phyloP scores from a whole-genome alignment of 139 green algal genomes.

The Nannochloris sp. region DNA sequence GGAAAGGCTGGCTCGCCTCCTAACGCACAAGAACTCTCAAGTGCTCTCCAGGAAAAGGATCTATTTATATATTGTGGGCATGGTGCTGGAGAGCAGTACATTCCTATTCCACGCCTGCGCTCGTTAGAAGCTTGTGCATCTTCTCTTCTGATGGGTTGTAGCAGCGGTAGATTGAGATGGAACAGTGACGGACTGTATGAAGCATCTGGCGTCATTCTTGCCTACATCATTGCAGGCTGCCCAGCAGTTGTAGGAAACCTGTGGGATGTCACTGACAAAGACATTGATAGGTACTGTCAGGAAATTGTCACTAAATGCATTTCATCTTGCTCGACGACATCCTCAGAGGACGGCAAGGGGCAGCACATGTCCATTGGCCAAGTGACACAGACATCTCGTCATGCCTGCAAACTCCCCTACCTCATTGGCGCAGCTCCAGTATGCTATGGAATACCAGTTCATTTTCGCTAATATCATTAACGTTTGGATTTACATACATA shows the following conservation, averaged over 20 bases:
- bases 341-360: background rate
- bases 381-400: conserved; percentile 36
- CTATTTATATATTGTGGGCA: conserved; percentile 90
- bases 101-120: conserved; percentile 46
- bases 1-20: conserved; percentile 40
- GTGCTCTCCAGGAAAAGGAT: conserved; percentile 41
- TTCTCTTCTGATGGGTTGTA: conserved; percentile 86
- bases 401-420: conserved; percentile 59
- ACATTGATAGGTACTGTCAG: conserved; percentile 83
- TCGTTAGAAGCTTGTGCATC: conserved; percentile 48
- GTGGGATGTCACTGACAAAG: conserved; percentile 93
- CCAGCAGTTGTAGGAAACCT: conserved; percentile 78
- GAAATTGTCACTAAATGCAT: conserved; percentile 60
- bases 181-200: conserved; percentile 40
- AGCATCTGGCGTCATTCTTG: conserved; percentile 46
- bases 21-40: conserved; percentile 25
- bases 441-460: conserved; percentile 75
- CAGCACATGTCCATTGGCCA: background rate
- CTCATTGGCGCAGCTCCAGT: conserved; percentile 82
- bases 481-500: background rate
- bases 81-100: conserved; percentile 74
- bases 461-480: conserved; percentile 1
- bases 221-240: conserved; percentile 72
- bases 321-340: background rate
- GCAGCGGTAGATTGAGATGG: conserved; percentile 58